Evolutionary conservation across 1,139 yeast genomes (phyloP).

Genomic region (Geotrichum reessii): DNA sequence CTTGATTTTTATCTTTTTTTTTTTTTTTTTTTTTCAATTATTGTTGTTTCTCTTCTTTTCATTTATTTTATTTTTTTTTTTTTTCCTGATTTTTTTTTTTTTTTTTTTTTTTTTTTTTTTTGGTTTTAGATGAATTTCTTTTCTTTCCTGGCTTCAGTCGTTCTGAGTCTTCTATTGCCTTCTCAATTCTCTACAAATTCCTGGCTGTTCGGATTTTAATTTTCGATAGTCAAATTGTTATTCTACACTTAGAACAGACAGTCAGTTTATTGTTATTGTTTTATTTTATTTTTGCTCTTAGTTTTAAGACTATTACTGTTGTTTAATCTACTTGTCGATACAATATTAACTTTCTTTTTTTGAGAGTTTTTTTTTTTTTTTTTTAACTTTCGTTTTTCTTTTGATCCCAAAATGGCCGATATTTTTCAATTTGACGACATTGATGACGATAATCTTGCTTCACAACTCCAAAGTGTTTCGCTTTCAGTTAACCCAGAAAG

Average conservation of each 20-base stretch:
- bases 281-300: not conserved
- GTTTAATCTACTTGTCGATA: not conserved
- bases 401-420: conserved; percentile 18
- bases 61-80: too few relatives aligned
- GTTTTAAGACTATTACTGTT: not conserved
- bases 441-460: conserved; percentile 2
- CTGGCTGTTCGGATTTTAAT: not conserved
- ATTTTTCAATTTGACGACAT: conserved; percentile 23
- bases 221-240: not conserved
- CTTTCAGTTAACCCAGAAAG: conserved; percentile 3
- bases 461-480: conserved; percentile 6
- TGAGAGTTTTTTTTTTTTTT: not conserved
- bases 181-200: not conserved
- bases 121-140: too few relatives aligned
- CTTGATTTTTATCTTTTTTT: conserved; percentile 9
- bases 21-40: not conserved
- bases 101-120: too few relatives aligned
- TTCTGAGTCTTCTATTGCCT: not conserved
- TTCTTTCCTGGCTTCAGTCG: not conserved
- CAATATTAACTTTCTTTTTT: too few relatives aligned
- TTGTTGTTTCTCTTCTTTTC: not conserved
- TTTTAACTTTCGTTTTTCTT: conserved; percentile 34
- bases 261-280: not conserved
- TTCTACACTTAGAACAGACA: not conserved
- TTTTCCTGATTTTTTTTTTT: too few relatives aligned